A percentile compares a stretch with the other conserved stretches of the same genome.
phyloP scores from a whole-genome alignment of 1,284 basidiomycete genomes.

The Erythrobasidium hasegawianum region DNA sequence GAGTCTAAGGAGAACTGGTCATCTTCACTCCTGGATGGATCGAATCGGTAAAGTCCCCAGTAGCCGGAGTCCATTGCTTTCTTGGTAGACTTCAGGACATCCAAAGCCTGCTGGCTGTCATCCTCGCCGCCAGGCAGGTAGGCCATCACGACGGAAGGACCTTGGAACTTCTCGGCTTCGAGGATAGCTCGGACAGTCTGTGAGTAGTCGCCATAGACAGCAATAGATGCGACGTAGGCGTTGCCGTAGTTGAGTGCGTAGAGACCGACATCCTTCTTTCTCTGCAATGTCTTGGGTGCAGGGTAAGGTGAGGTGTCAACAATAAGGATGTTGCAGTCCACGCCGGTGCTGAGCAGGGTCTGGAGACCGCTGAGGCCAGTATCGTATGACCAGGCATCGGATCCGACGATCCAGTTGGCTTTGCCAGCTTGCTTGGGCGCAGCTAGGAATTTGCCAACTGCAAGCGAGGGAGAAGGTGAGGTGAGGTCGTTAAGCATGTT shows the following conservation, averaged over 20 bases:
- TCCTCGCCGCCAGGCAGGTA: slow-evolving; percentile 84
- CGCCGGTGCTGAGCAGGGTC: slow-evolving; percentile 82
- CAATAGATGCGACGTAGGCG: slow-evolving; percentile 91
- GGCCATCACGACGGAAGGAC: slow-evolving; percentile 88
- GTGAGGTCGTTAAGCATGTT: slow-evolving; percentile 80
- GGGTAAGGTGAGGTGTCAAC: slow-evolving; percentile 92
- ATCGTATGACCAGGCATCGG: slow-evolving; percentile 96
- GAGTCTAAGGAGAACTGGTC: slow-evolving; percentile 87
- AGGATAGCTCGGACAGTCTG: slow-evolving; percentile 88
- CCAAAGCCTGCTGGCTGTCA: slow-evolving; percentile 68
- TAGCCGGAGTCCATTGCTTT: slow-evolving; percentile 92
- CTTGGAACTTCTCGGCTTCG: slow-evolving; percentile 85
- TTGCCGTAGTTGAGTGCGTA: slow-evolving; percentile 99
- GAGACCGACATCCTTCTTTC: slow-evolving; percentile 88
- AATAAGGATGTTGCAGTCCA: slow-evolving; percentile 92
- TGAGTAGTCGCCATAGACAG: slow-evolving; percentile 90
- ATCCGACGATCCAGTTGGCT: slow-evolving; percentile 86
- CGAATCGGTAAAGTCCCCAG: slow-evolving; percentile 98
- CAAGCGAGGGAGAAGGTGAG: slow-evolving; percentile 62
- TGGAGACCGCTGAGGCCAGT: slow-evolving; percentile 94
- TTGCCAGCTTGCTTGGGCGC: slow-evolving; percentile 65
- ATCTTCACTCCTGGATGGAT: slow-evolving; percentile 72
- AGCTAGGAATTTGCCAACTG: slow-evolving; percentile 82
- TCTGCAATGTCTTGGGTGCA: slow-evolving; percentile 55
- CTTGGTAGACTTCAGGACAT: slow-evolving; percentile 93